Base-by-base conservation (phyloP, 164 flowering plant species). In the Nelumbo lutea region DNA sequence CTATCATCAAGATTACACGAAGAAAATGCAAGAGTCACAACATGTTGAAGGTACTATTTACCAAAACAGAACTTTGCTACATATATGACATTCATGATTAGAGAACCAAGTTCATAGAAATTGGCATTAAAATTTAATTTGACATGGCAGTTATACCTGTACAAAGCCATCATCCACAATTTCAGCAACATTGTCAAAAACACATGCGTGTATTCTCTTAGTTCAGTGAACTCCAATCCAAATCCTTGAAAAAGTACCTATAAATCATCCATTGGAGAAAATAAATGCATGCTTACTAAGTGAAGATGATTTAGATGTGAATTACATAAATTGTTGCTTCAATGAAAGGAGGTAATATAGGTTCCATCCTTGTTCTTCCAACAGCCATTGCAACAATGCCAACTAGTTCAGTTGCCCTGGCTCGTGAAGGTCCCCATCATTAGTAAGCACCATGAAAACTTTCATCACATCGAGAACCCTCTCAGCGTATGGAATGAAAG, bases 1-100 rank as follows among this genome's bases (percentile, higher is more conserved):
- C 98, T 97, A 78, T 93, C 98, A 82, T 93, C 98, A 65, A 95
- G 94, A 82, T 92, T 90, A 86, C 98, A 95, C 41, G 98, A 91
- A 27, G 90, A 74, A 75, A 92, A 86, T 43, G 89, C 94, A 74
- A 95, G 80, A 58, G 99, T 97, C 56, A 95, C 91, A 53, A 95
- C 98, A 82, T 84, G 97, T 64, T 88, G 91, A 67, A 92, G 98
- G 68, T 89, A 95, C 99, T 95, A 89, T 70, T 27, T 27, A 64
- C 39, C 52, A 53, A 57, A 70, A 51, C 9, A 9, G 40, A 58
- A 58, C 8, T 40, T 44, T 8, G 42, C 11, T 13, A 27, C 61
- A 43, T 42, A 14, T 48, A 38, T 27, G 27, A 4, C 52, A 7
- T 43, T 9, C 45, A 38, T 10, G 15, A 65, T 57, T 42, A 53